A percentile compares a stretch with the other conserved stretches of the same genome.
phyloP scores from a whole-genome alignment of 306 rosid species.

The Pterocarpus santalinus region DNA sequence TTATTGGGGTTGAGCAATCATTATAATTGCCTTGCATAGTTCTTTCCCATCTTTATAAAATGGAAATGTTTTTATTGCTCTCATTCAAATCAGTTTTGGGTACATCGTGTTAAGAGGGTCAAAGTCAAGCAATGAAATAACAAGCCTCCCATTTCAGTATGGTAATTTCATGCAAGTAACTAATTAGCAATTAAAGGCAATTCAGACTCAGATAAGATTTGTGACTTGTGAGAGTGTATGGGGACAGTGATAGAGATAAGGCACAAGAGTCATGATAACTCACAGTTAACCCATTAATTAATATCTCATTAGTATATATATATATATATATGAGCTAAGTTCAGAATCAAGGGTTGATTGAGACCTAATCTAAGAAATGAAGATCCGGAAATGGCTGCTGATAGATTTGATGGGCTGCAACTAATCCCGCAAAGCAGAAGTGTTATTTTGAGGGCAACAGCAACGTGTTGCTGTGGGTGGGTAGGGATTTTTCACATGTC shows the following conservation, averaged over 20 bases:
- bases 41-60: neutral
- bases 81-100: neutral
- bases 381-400: slow-evolving; percentile 48
- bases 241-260: neutral
- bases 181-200: neutral
- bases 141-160: neutral
- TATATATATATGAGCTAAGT: neutral
- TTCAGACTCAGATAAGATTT: neutral
- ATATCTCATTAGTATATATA: neutral
- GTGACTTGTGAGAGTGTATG: neutral
- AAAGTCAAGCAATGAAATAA: slow-evolving; percentile 12
- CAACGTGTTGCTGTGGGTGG: slow-evolving; percentile 37
- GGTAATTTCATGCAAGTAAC: neutral
- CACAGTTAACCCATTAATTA: neutral
- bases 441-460: slow-evolving; percentile 23
- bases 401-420: slow-evolving; percentile 46
- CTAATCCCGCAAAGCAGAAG: slow-evolving; percentile 19
- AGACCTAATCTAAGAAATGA: slow-evolving; percentile 38
- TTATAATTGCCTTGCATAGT: neutral
- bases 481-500: slow-evolving; percentile 51
- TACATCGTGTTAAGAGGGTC: neutral
- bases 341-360: slow-evolving; percentile 4
- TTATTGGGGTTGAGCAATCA: neutral
- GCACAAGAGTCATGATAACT: neutral
- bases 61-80: neutral